A percentile compares a stretch with the other conserved stretches of the same genome.
Evolutionary conservation across 371 early-diverging fungal genomes (phyloP).

Genomic region (Haplosporangium sp.): DNA sequence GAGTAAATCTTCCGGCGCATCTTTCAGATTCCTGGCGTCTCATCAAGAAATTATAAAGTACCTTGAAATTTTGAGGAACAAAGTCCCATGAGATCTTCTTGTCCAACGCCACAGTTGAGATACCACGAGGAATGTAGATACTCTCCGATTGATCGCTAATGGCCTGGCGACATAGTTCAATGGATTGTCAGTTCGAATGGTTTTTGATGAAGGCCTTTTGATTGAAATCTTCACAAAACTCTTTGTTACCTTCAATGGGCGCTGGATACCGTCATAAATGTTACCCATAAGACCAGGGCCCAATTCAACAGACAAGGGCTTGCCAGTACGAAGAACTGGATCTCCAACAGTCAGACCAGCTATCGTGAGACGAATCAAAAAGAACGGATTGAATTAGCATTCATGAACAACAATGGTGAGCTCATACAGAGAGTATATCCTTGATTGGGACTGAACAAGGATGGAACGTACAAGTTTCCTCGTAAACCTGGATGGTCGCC

Average conservation of each 20-base stretch:
- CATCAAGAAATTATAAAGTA: constrained; percentile 36
- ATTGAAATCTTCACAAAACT: too few relatives aligned
- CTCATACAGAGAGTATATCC: too few relatives aligned
- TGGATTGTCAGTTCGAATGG: too few relatives aligned
- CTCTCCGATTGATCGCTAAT: constrained; percentile 95
- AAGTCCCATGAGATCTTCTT: constrained; percentile 96
- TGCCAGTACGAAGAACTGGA: constrained; percentile 97
- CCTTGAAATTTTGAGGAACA: constrained; percentile 89
- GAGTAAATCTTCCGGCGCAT: too few relatives aligned
- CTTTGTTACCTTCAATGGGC: constrained; percentile 96
- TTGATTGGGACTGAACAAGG: background rate
- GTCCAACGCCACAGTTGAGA: constrained; percentile 97
- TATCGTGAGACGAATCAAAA: constrained; percentile 34
- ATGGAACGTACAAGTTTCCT: constrained; percentile 92
- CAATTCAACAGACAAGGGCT: constrained; percentile 99
- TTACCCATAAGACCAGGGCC: constrained; percentile 99
- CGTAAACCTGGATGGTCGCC: constrained; percentile 99
- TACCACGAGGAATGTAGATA: constrained; percentile 99
- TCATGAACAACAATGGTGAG: background rate
- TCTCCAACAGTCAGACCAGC: constrained; percentile 99
- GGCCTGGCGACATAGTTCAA: constrained; percentile 69
- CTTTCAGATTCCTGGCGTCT: too few relatives aligned
- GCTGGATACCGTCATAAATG: constrained; percentile 99
- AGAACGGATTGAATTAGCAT: constrained; percentile 4
- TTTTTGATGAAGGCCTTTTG: too few relatives aligned